Conservation (phyloP, 164 flowering plant genomes). For the Aristolochia fimbriata region DNA sequence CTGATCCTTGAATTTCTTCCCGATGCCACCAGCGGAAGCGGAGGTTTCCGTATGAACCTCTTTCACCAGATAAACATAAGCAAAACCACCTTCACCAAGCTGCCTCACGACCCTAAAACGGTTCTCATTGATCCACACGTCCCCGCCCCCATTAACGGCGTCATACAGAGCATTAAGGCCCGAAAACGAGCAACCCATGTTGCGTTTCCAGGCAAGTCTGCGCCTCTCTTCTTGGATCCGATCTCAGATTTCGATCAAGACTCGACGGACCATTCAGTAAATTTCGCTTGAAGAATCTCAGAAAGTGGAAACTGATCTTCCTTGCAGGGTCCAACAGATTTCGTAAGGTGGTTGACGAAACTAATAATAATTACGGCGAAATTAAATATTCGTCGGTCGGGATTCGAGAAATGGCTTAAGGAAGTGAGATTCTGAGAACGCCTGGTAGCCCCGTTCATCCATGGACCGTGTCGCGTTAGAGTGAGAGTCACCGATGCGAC, state of each 20-base stretch:
- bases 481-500: no score
- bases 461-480: no score
- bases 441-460: no score
- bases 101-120: constrained; percentile 79
- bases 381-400: no score
- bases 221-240: neutral
- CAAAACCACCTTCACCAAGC: constrained; percentile 95
- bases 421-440: no score
- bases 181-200: constrained; percentile 89
- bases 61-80: constrained; percentile 73
- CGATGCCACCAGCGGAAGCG: constrained; percentile 25
- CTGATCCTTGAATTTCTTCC: constrained; percentile 66
- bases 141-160: constrained; percentile 83
- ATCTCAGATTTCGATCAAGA: neutral
- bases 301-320: no score
- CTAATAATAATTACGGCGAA: no score
- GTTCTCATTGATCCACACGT: constrained; percentile 98
- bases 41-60: constrained; percentile 46
- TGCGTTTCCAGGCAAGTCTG: neutral
- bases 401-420: no score
- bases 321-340: no score
- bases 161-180: constrained; percentile 95
- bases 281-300: no score
- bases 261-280: no score
- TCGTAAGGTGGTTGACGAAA: no score